Conservation (phyloP, 306 rosid genomes). For the Citrullus mucosospermus region DNA sequence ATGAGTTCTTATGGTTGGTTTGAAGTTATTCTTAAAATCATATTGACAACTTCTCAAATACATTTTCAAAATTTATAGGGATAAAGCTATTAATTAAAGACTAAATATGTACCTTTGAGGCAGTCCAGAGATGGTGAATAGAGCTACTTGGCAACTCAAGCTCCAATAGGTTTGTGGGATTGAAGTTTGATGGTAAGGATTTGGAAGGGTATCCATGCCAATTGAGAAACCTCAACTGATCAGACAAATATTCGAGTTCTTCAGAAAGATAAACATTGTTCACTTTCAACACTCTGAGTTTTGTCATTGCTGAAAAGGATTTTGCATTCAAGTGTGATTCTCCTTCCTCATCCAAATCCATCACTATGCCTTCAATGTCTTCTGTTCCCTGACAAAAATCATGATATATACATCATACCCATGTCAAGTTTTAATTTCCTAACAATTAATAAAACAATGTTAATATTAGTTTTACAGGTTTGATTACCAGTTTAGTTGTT, state of each 20-base stretch:
- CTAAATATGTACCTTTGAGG: constrained; percentile 3
- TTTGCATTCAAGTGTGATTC: background rate
- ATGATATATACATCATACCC: too few relatives aligned
- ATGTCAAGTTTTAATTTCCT: too few relatives aligned
- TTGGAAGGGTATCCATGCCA: background rate
- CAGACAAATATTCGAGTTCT: background rate
- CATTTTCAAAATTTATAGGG: too few relatives aligned
- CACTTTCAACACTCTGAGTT: constrained; percentile 11
- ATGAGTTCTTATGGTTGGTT: too few relatives aligned
- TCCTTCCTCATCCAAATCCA: background rate
- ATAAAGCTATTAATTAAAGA: too few relatives aligned
- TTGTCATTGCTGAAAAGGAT: constrained; percentile 8
- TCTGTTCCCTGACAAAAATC: constrained; percentile 7
- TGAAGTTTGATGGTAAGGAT: constrained; percentile 1
- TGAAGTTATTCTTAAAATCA: too few relatives aligned
- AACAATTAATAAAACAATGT: too few relatives aligned
- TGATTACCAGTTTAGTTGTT: too few relatives aligned
- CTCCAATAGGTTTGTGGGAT: background rate
- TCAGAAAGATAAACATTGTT: background rate
- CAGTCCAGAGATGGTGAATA: constrained; percentile 1
- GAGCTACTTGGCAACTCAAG: constrained; percentile 1
- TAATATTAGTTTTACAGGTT: too few relatives aligned
- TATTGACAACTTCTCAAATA: too few relatives aligned
- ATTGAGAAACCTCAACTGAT: constrained; percentile 3
- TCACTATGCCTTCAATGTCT: constrained; percentile 6